Evolutionary conservation across 495 filamentous ascomycete species (phyloP).

Genomic region (Xeromyces bisporus): DNA sequence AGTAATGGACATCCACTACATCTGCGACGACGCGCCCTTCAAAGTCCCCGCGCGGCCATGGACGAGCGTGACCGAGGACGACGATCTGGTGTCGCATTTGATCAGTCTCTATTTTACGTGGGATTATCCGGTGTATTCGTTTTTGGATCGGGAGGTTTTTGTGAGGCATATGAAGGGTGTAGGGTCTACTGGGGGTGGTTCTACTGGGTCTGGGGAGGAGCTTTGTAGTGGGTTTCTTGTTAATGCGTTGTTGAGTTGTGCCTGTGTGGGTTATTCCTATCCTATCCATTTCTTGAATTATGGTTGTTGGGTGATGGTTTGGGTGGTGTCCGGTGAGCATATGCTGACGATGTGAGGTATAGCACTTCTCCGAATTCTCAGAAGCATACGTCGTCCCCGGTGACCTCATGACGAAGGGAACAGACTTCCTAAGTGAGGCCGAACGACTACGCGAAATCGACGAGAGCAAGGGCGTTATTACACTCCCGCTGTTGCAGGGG

Average conservation of each 20-base stretch:
- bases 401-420: conserved; percentile 26
- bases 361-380: conserved; percentile 31
- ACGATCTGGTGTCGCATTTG: conserved; percentile 35
- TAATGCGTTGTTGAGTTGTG: conserved; percentile 35
- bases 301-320: too few relatives aligned
- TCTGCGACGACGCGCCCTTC: conserved; percentile 24
- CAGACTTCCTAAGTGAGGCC: conserved; percentile 27
- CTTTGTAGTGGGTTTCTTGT: conserved; percentile 38
- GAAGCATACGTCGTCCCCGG: conserved; percentile 26
- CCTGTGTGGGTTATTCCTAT: conserved; percentile 25
- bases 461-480: conserved; percentile 11
- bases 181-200: too few relatives aligned
- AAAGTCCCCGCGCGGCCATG: conserved; percentile 31
- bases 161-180: conserved; percentile 34
- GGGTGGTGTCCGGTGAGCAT: too few relatives aligned
- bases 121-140: conserved; percentile 34
- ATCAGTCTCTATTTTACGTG: conserved; percentile 38
- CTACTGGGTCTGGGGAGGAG: conserved; percentile 13
- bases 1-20: conserved; percentile 32
- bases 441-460: conserved; percentile 12
- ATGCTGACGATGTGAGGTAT: too few relatives aligned
- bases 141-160: conserved; percentile 32
- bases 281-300: too few relatives aligned
- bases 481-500: conserved; percentile 22
- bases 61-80: conserved; percentile 33